Percentiles rank a stretch among this genome's conserved stretches.
phyloP scores from a whole-genome alignment of 2,329 filamentous ascomycete species.

The Diaporthe vexans region DNA sequence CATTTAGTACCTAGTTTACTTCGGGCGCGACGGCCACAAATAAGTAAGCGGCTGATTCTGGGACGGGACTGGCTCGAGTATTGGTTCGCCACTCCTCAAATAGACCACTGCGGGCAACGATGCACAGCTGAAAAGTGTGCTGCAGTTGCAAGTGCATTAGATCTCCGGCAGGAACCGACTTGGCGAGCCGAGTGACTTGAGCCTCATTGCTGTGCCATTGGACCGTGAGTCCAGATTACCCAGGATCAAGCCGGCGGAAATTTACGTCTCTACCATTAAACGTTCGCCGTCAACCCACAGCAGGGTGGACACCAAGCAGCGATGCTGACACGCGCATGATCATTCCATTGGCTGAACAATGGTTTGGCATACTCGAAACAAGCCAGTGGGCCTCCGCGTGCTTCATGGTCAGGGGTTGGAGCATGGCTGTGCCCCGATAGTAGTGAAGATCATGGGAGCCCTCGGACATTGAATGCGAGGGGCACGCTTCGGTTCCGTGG shows the following conservation, averaged over 20 bases:
- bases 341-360: conserved; percentile 3
- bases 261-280: conserved; percentile 26
- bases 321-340: conserved; percentile 22
- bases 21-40: not conserved
- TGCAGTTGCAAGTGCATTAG: not conserved
- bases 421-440: conserved; percentile 12
- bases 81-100: conserved; percentile 21
- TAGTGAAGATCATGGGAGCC: conserved; percentile 16
- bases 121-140: not conserved
- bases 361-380: conserved; percentile 19
- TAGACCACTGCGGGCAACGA: conserved; percentile 1
- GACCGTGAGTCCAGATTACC: conserved; percentile 20
- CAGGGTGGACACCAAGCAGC: conserved; percentile 14
- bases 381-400: conserved; percentile 28
- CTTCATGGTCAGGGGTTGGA: conserved; percentile 24
- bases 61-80: not conserved
- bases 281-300: conserved; percentile 14
- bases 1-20: not conserved
- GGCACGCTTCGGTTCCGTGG: not conserved
- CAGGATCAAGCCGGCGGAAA: conserved; percentile 27
- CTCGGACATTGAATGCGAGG: conserved; percentile 9
- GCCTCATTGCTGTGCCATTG: conserved; percentile 21
- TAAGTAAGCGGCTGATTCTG: not conserved
- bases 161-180: conserved; percentile 22
- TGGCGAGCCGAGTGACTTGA: conserved; percentile 5